phyloP scores from a whole-genome alignment of 1,284 basidiomycete genomes.

The Rhodotorula sp. region DNA sequence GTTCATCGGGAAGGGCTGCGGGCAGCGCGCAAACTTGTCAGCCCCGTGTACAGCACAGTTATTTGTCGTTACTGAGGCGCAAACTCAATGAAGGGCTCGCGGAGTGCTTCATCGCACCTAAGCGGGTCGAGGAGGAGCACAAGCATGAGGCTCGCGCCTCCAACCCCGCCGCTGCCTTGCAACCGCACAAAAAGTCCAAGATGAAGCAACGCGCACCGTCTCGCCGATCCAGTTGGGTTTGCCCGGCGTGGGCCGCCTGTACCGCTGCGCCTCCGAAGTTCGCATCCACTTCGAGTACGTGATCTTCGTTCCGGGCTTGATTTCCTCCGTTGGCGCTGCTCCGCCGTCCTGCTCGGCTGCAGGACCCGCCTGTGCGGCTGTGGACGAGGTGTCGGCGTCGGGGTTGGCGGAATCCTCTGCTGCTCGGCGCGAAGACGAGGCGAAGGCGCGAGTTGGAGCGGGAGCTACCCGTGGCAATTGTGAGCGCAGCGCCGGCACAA shows the following conservation, averaged over 20 bases:
- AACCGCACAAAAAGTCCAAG: no score
- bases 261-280: no score
- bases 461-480: neutral
- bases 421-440: constrained; percentile 18
- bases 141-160: neutral
- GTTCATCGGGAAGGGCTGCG: constrained; percentile 72
- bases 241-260: constrained; percentile 3
- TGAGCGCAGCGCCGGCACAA: constrained; percentile 9
- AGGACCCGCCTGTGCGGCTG: constrained; percentile 3
- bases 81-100: neutral
- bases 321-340: neutral
- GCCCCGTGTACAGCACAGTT: neutral
- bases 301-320: constrained; percentile 14
- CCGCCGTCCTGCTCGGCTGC: constrained; percentile 1
- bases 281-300: constrained; percentile 10
- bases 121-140: neutral
- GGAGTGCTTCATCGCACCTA: neutral
- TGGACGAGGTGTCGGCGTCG: constrained; percentile 4
- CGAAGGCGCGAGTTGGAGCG: constrained; percentile 7
- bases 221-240: constrained; percentile 39
- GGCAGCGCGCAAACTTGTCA: neutral
- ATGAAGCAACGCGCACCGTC: constrained; percentile 19
- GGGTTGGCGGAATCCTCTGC: neutral
- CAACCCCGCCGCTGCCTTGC: neutral
- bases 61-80: neutral